Base-by-base conservation (phyloP, 1,284 basidiomycete species). In the Tilletia indica region DNA sequence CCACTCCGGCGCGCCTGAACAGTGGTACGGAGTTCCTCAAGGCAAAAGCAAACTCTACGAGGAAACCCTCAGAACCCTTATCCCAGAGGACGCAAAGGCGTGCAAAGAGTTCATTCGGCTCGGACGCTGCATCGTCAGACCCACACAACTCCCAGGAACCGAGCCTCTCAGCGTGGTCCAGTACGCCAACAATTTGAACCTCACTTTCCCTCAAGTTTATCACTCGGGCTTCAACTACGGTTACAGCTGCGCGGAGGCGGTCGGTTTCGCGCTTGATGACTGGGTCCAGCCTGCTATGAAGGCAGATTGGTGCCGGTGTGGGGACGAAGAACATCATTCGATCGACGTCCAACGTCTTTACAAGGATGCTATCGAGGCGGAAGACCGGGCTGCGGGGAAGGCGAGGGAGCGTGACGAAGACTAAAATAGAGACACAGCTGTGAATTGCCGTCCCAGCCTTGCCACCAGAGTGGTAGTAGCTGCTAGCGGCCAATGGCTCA, bases 211-310 rank as follows among this genome's bases (percentile, higher is more conserved):
- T 0, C 80, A 78, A 56, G 95, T 94, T 6, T 97, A 97, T 84
- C 95, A 97, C 83, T 92, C 94, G 0, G 96, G 96, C n/a, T 98
- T 97, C 88, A 99, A 99, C 82, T 87, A 97, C 48, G 97, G 96
- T 16, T 91, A 97, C 84, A 99, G 99, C 83, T 98, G 96, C 80
- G 96, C 96, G 2, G 97, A 99, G 86, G 94, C 92, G 76, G 93
- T 97, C 80, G 99, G 99, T 85, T 99, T 99, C 85, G 97, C 97
- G 0, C 87, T 98, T 34, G 93, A 97, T 25, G 92, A 91, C 73
- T 99, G 96, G 96, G 86, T 98, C 8, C 93, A 96, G 68, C 86
- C 96, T 34, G 96, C 94, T 21, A 77, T 78, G 67, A 73, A 74
- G 61, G 81, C 82, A 63, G 78, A 77, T 70, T 79, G 77, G 47